Base-by-base conservation (phyloP, 2,329 filamentous ascomycete genomes). In the Paecilomyces dactylethromorphus region DNA sequence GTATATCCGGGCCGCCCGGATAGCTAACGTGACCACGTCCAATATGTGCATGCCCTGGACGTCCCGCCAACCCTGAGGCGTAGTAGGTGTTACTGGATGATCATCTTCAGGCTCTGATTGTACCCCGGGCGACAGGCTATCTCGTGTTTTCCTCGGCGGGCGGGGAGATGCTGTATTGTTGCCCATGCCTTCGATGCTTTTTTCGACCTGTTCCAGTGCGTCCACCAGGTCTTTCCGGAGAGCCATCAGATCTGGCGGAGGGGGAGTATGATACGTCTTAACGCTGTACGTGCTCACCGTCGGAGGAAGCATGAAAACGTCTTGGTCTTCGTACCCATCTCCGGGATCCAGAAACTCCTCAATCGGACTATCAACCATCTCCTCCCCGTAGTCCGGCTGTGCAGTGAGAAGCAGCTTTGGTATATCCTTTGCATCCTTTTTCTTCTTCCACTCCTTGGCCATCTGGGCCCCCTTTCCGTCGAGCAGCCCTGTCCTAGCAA, bases 241-340 rank as follows among this genome's bases (percentile, higher is more conserved):
- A 61, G 93, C 87, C 54, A 85, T 81, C 63, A 93, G 85, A 60
- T 94, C 89, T 8, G 94, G 94, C 45, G 92, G 91, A 55, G 89
- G 93, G 11, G 91, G 86, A 22, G 96, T 82, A 59, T 88, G 87
- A 67, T 92, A 90, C 60, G 91, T 88, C 65, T 89, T 88, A 68
- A 92, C 87, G 64, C 90, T 92, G 75, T 97, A 99, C 2, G 94
- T 99, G 81, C 92, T 97, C 49, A 93, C 91, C 0, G 94, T 99
- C 0, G 94, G 94, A n/a, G 94, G 93, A 3, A 97, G 85, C 86
- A 99, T 93, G 61, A 88, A 83, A 31, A 86, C 84, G 60, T 91
- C 89, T 8, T 79, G 78, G 24, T 79, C 77, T n/a, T 82, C 80
- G 58, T 80, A 78, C 21, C 78, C 81, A 29, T 81, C 81, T 1